Base-by-base conservation (phyloP, 352 stramenopile species). In the Globisporangium echinulatum region DNA sequence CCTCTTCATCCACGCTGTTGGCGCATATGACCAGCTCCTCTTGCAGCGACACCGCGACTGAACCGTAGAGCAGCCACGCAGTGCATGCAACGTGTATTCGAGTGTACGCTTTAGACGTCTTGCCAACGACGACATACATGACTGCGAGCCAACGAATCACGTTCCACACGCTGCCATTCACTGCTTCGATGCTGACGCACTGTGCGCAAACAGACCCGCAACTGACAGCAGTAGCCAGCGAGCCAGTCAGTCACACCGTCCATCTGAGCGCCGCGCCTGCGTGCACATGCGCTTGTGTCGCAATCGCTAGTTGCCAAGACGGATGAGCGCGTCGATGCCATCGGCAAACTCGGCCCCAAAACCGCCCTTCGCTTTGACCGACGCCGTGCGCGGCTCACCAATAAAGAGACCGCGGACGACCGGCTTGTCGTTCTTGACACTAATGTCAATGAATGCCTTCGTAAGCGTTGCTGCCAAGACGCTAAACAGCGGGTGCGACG, bases 361-460 rank as follows among this genome's bases (percentile, higher is more conserved):
- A 6, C 82, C 81, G 38, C 75, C 71, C 57, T 88, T 82, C 15
- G 75, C 81, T 71, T 87, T 92, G 40, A 90, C 77, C 2, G 76
- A 87, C 8, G 81, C 85, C 37, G 85, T 70, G 49, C 82, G 81
- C 57, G 81, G 70, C 62, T 94, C 85, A n/a, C 81, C 81, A 52
- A 86, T 77, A 54, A 94, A 88, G n/a, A 94, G 64, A 14, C 74
- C 83, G 42, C 84, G 82, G 42, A 94, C 75, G 19, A 94, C 73
- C 5, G 85, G 83, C 52, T 89, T 86, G 46, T 86, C 71, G 63
- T 85, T 90, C 56, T 85, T 75, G 59, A 94, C 70, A 63, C 85
- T 93, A 52, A 94, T 91, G 56, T 90, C 79, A 11, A 93, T 91
- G 62, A 94, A 72, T 64, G 83, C 79, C 61, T 92, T 79, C 36